phyloP scores from a whole-genome alignment of 2,329 filamentous ascomycete species.

The Magnaporthales sp. region DNA sequence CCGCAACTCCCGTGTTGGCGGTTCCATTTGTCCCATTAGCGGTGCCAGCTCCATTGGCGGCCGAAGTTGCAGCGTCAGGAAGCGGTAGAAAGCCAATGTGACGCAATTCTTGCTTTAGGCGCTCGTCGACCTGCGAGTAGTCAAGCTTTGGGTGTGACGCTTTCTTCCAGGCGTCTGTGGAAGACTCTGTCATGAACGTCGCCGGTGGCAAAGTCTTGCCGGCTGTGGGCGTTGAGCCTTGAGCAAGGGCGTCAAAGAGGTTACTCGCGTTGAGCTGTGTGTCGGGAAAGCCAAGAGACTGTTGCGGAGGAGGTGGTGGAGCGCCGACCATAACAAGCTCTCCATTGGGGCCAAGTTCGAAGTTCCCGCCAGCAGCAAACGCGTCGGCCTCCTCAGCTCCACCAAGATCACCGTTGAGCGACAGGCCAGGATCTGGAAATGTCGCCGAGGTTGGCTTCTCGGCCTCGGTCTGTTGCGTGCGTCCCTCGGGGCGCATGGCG shows the following conservation, averaged over 20 bases:
- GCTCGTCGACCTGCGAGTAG: slow-evolving; percentile 80
- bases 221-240: slow-evolving; percentile 24
- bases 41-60: slow-evolving; percentile 6
- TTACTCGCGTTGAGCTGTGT: background rate
- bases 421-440: slow-evolving; percentile 35
- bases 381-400: slow-evolving; percentile 26
- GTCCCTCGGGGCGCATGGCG: slow-evolving; percentile 69
- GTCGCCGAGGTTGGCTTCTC: background rate
- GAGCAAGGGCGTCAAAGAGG: background rate
- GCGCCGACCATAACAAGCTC: slow-evolving; percentile 5
- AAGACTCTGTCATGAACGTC: slow-evolving; percentile 70
- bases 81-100: slow-evolving; percentile 78
- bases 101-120: slow-evolving; percentile 81
- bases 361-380: slow-evolving; percentile 2
- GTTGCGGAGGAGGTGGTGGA: slow-evolving; percentile 4
- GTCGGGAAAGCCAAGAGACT: background rate
- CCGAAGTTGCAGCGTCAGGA: slow-evolving; percentile 14
- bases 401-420: slow-evolving; percentile 36
- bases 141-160: slow-evolving; percentile 68
- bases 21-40: slow-evolving; percentile 9
- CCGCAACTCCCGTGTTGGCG: slow-evolving; percentile 1
- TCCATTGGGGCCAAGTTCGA: slow-evolving; percentile 3
- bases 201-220: slow-evolving; percentile 53
- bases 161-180: slow-evolving; percentile 70
- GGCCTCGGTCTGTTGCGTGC: slow-evolving; percentile 26